Percentiles rank a stretch among this genome's conserved stretches.
Evolutionary conservation across 192 early-diverging fungal species (phyloP).

Genomic region (Coemansia sp.): DNA sequence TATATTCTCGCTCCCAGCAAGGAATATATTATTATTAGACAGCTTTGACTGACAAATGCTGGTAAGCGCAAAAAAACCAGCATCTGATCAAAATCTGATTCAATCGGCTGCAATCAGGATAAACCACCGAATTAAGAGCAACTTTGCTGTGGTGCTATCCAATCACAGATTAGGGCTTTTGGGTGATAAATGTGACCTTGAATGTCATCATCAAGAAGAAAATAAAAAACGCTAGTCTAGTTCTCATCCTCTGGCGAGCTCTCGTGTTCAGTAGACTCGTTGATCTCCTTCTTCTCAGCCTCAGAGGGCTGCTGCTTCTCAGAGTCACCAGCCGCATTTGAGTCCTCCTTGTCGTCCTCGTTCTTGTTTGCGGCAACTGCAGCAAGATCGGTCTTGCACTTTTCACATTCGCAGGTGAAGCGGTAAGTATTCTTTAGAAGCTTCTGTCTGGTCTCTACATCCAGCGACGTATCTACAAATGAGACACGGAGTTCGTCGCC

Average conservation of each 20-base stretch:
- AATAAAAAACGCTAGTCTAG: too few relatives aligned
- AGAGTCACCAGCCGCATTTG: background rate
- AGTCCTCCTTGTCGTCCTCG: background rate
- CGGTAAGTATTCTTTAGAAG: slow-evolving; percentile 63
- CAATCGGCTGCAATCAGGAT: too few relatives aligned
- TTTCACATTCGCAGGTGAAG: slow-evolving; percentile 60
- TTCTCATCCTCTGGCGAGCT: too few relatives aligned
- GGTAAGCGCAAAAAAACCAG: too few relatives aligned
- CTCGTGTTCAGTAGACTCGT: background rate
- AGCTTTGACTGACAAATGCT: background rate
- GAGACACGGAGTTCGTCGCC: slow-evolving; percentile 71
- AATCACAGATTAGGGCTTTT: too few relatives aligned
- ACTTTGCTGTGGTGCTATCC: too few relatives aligned
- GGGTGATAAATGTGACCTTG: too few relatives aligned
- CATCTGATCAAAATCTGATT: too few relatives aligned
- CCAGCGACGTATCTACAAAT: slow-evolving; percentile 57
- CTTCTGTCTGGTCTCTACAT: slow-evolving; percentile 57
- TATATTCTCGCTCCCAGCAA: slow-evolving; percentile 6
- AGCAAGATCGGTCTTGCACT: slow-evolving; percentile 53
- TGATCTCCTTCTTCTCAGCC: background rate
- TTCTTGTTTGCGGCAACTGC: slow-evolving; percentile 11
- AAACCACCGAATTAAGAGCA: too few relatives aligned
- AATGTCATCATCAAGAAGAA: too few relatives aligned
- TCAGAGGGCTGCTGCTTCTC: background rate
- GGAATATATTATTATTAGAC: too few relatives aligned